These are phyloP conservation scores for Pulveroboletus frians DNA, from an alignment of 768 basidiomycete species.

Conservation along the genomic window DNA sequence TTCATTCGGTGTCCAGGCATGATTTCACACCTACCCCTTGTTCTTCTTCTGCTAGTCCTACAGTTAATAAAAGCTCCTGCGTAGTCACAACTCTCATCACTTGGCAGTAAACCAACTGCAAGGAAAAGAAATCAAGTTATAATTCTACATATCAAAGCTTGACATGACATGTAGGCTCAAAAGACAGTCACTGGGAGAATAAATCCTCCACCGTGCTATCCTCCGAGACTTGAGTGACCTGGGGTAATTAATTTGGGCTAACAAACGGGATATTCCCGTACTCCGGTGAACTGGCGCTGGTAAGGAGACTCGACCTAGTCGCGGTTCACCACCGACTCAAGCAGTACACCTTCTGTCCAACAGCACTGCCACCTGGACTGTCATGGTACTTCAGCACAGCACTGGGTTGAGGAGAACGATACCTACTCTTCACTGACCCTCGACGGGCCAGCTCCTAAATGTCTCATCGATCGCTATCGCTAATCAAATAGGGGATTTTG, in stretches of 20 bases:
- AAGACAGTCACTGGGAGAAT: slow-evolving; percentile 2
- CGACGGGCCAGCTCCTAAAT: slow-evolving; percentile 14
- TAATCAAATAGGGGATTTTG: slow-evolving; percentile 6
- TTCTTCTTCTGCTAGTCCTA: background rate
- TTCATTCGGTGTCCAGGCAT: slow-evolving; percentile 17
- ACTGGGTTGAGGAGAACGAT: fast-evolving
- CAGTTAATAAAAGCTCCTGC: background rate
- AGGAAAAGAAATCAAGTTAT: background rate
- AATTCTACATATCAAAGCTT: slow-evolving; percentile 31
- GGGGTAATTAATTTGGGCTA: slow-evolving; percentile 35
- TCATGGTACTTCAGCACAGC: background rate
- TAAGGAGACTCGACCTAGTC: slow-evolving; percentile 2
- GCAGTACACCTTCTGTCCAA: slow-evolving; percentile 5
- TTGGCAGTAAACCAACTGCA: background rate
- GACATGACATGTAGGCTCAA: slow-evolving; percentile 33
- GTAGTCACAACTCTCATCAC: background rate
- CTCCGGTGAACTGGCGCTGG: slow-evolving; percentile 16
- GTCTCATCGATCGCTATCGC: slow-evolving; percentile 17
- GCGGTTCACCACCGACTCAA: slow-evolving; percentile 1
- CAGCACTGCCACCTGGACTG: slow-evolving; percentile 14
- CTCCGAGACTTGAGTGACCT: slow-evolving; percentile 31
- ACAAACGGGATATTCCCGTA: slow-evolving; percentile 25
- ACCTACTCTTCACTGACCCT: slow-evolving; percentile 22
- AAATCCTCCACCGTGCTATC: slow-evolving; percentile 6
- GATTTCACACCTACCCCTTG: slow-evolving; percentile 6